Evolutionary conservation across 1,139 yeast species (phyloP).

Genomic region (Magnusiomyces fungicola): DNA sequence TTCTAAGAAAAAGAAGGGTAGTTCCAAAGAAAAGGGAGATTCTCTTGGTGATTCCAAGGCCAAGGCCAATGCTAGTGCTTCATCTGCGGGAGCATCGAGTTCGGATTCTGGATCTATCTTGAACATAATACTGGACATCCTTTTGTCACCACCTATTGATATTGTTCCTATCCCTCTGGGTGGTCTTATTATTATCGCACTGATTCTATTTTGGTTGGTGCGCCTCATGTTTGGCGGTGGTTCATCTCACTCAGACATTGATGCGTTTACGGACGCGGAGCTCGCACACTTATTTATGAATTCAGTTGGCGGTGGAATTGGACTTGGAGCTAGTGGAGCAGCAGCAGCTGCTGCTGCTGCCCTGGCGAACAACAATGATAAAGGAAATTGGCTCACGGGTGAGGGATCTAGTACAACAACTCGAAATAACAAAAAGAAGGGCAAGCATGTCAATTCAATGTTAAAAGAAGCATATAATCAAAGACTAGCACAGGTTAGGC

Average conservation of each 20-base stretch:
- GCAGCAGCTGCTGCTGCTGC: background rate
- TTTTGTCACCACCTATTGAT: constrained; percentile 15
- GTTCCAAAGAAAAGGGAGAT: background rate
- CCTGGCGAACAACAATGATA: background rate
- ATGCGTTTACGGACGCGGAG: constrained; percentile 11
- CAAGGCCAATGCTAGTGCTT: background rate
- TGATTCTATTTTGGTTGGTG: constrained; percentile 22
- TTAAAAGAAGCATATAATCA: background rate
- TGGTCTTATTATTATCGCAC: constrained; percentile 17
- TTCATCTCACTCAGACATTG: background rate
- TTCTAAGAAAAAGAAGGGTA: constrained; percentile 15
- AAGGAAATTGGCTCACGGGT: background rate
- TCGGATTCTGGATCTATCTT: background rate
- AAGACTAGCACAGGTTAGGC: constrained; percentile 14
- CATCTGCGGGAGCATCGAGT: background rate
- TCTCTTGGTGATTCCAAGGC: constrained; percentile 3
- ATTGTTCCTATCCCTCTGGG: constrained; percentile 20
- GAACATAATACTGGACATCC: background rate
- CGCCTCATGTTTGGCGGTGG: constrained; percentile 17
- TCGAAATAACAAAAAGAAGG: constrained; percentile 1
- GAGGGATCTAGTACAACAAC: constrained; percentile 10
- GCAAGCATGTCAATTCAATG: no score
- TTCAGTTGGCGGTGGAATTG: background rate
- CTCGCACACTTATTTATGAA: constrained; percentile 10
- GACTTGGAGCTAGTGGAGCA: background rate